Evolutionary conservation across 2,329 filamentous ascomycete genomes (phyloP).

Genomic region (Alternaria solani): DNA sequence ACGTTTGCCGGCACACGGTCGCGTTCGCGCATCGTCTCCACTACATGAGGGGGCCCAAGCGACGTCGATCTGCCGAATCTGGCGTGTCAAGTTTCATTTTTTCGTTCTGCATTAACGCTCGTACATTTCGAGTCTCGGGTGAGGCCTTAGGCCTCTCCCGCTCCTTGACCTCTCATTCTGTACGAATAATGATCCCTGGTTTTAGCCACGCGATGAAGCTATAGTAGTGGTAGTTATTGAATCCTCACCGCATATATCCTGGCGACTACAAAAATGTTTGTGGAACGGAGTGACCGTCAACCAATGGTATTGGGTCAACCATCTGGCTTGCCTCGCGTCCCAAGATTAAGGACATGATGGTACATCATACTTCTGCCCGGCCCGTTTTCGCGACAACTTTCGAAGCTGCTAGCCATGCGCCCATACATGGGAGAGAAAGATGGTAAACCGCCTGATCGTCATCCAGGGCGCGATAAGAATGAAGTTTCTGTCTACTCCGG

Average conservation of each 20-base stretch:
- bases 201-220: slow-evolving; percentile 3
- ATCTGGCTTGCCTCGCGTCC: slow-evolving; percentile 1
- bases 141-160: slow-evolving; percentile 6
- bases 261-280: slow-evolving; percentile 7
- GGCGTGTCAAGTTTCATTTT: slow-evolving; percentile 13
- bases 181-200: slow-evolving; percentile 6
- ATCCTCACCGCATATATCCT: not conserved
- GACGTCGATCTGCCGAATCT: slow-evolving; percentile 9
- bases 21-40: slow-evolving; percentile 16
- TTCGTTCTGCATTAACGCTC: slow-evolving; percentile 10
- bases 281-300: not conserved
- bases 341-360: slow-evolving; percentile 5
- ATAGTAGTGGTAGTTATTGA: slow-evolving; percentile 4
- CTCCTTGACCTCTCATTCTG: not conserved
- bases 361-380: slow-evolving; percentile 3
- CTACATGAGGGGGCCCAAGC: not conserved
- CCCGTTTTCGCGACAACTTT: slow-evolving; percentile 10
- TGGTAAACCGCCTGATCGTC: not conserved
- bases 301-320: slow-evolving; percentile 1
- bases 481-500: slow-evolving; percentile 10
- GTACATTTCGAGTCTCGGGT: slow-evolving; percentile 17
- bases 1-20: slow-evolving; percentile 6
- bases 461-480: slow-evolving; percentile 3
- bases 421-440: slow-evolving; percentile 1
- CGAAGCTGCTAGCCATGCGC: slow-evolving; percentile 17